A percentile compares a stretch with the other conserved stretches of the same genome.
Evolutionary conservation across 225 moss, liverwort and hornwort species (phyloP).

Genomic region (Pleurozium schreberi): DNA sequence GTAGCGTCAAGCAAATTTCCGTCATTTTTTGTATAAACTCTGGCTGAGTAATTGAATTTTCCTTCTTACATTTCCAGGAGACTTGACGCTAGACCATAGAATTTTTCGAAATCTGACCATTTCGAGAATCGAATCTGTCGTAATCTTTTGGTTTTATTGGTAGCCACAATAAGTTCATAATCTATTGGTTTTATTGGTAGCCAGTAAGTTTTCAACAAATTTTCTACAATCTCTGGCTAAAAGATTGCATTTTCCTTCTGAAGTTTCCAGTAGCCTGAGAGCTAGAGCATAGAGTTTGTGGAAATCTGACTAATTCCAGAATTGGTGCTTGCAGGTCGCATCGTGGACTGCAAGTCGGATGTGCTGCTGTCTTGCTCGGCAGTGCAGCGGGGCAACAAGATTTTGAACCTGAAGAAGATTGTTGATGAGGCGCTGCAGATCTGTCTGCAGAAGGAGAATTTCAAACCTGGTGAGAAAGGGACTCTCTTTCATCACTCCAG

Average conservation of each 20-base stretch:
- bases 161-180: too few relatives aligned
- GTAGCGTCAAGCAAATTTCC: neutral
- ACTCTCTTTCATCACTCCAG: neutral
- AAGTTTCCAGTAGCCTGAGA: neutral
- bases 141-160: neutral
- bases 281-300: neutral
- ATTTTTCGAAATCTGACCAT: neutral
- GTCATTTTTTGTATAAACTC: neutral
- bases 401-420: constrained; percentile 40
- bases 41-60: neutral
- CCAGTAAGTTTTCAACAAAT: neutral
- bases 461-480: constrained; percentile 6
- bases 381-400: constrained; percentile 42
- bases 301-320: neutral
- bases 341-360: constrained; percentile 52
- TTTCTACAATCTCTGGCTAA: neutral
- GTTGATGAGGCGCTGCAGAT: constrained; percentile 48
- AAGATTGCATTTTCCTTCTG: neutral
- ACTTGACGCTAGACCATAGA: neutral
- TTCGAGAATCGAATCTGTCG: neutral
- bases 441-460: constrained; percentile 26
- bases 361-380: constrained; percentile 53
- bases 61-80: neutral
- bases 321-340: constrained; percentile 27
- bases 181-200: too few relatives aligned